Conservation (phyloP, 352 stramenopile genomes). For the Globisporangium spinosum region DNA sequence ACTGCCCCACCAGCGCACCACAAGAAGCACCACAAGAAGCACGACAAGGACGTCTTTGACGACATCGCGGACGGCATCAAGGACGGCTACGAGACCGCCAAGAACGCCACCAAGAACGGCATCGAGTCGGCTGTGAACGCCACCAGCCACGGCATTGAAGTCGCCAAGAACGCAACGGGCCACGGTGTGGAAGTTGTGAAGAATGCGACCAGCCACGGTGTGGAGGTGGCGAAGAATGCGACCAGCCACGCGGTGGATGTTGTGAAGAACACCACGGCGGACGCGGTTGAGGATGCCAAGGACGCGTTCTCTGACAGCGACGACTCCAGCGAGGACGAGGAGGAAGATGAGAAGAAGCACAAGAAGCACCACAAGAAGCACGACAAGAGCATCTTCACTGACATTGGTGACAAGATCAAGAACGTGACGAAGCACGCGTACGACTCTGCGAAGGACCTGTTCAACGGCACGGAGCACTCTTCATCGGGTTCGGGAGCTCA, state of each 20-base stretch:
- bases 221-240: constrained; percentile 7
- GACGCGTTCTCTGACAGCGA: constrained; percentile 9
- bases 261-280: constrained; percentile 7
- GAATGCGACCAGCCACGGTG: not conserved
- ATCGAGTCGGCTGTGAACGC: not conserved
- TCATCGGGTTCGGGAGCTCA: too few relatives aligned
- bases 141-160: not conserved
- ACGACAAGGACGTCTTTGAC: constrained; percentile 11
- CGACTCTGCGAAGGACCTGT: too few relatives aligned
- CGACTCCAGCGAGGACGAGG: constrained; percentile 25
- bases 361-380: constrained; percentile 16
- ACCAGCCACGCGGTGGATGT: not conserved
- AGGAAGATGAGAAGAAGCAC: constrained; percentile 18
- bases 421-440: too few relatives aligned
- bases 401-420: constrained; percentile 23
- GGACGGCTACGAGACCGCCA: constrained; percentile 1
- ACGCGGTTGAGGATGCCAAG: constrained; percentile 20
- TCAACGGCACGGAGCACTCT: too few relatives aligned
- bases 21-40: constrained; percentile 13
- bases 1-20: constrained; percentile 9
- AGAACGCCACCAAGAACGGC: constrained; percentile 4
- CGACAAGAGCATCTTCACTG: constrained; percentile 12
- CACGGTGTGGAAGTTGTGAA: not conserved
- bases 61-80: constrained; percentile 9
- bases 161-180: not conserved